Evolutionary conservation across 768 basidiomycete species (phyloP).

Genomic region (Melanogaster broomeanus): DNA sequence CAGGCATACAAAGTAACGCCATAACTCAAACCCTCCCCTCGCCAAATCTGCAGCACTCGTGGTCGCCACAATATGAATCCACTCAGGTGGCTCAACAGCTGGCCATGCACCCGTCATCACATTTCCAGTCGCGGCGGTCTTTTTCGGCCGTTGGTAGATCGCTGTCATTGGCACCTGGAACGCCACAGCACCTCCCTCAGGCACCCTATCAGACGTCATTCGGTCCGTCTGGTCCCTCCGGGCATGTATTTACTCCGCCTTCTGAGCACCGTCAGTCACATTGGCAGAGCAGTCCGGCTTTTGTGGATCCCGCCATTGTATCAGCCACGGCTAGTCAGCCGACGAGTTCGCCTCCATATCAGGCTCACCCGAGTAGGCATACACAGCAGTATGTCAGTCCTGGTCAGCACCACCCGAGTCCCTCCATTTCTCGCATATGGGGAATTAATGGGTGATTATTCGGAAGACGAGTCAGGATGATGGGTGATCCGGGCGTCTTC

Average conservation of each 20-base stretch:
- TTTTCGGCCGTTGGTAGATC: constrained; percentile 11
- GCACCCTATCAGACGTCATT: constrained; percentile 11
- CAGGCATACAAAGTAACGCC: constrained; percentile 13
- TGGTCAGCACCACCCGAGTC: constrained; percentile 22
- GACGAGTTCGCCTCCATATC: constrained; percentile 9
- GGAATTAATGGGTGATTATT: constrained; percentile 23
- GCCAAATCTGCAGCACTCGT: constrained; percentile 13
- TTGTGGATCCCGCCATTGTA: constrained; percentile 26
- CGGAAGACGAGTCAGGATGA: background rate
- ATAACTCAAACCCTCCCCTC: constrained; percentile 12
- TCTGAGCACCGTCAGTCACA: constrained; percentile 13
- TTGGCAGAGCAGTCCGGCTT: constrained; percentile 12
- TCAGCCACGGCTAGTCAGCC: constrained; percentile 11
- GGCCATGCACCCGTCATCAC: constrained; percentile 7
- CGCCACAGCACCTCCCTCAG: constrained; percentile 18
- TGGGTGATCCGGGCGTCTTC: background rate
- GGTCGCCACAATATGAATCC: constrained; percentile 29
- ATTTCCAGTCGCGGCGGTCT: constrained; percentile 13
- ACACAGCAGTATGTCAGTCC: constrained; percentile 16
- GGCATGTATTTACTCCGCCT: background rate
- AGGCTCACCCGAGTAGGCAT: constrained; percentile 9
- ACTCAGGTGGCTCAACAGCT: constrained; percentile 14
- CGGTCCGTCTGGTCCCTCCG: constrained; percentile 4
- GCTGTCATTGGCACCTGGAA: constrained; percentile 11
- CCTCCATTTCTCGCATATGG: constrained; percentile 22